Evolutionary conservation across 768 basidiomycete genomes (phyloP).

Genomic region (Suillus decipiens): DNA sequence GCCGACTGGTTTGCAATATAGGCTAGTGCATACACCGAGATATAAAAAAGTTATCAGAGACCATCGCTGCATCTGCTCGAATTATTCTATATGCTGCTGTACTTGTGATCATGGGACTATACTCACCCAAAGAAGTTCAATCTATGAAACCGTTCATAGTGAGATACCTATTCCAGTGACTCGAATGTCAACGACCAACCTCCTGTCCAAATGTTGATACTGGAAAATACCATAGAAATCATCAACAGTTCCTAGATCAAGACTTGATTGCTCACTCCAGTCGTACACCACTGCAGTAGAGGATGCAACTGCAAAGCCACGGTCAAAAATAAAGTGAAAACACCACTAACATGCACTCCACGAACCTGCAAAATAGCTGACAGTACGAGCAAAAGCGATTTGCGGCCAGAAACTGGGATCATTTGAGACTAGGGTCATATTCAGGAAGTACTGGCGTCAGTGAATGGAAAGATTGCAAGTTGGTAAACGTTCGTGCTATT

Average conservation of each 20-base stretch:
- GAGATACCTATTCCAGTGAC: background rate
- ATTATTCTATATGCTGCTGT: background rate
- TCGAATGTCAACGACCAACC: background rate
- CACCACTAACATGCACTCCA: background rate
- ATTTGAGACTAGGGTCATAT: background rate
- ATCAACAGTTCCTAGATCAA: background rate
- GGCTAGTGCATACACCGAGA: background rate
- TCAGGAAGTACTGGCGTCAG: background rate
- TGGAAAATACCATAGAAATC: background rate
- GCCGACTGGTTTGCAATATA: background rate
- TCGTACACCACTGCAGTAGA: background rate
- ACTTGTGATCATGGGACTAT: background rate
- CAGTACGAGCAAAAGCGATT: background rate
- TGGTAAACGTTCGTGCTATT: background rate
- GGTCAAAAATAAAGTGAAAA: background rate
- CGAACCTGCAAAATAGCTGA: background rate
- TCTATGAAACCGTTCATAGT: background rate
- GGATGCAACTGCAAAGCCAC: background rate
- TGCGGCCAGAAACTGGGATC: background rate
- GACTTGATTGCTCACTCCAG: background rate
- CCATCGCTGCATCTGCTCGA: background rate
- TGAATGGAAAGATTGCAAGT: background rate
- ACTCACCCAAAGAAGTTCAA: background rate
- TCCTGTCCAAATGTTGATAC: background rate
- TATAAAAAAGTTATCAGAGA: background rate